Evolutionary conservation across 2,329 filamentous ascomycete species (phyloP).

Genomic region (Periconia digitata): DNA sequence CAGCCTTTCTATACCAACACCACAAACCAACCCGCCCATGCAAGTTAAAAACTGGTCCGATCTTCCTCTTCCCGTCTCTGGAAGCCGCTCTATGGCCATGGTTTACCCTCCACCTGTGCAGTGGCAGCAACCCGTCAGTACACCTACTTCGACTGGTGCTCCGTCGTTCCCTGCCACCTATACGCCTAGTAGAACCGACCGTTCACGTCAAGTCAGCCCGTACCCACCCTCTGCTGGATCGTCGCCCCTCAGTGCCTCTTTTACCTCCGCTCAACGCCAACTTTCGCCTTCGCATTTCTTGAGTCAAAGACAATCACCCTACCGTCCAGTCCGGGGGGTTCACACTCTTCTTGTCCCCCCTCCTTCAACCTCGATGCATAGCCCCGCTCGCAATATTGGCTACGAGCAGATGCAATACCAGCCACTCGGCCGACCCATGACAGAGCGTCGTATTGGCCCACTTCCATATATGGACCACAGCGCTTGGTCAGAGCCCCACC

Average conservation of each 20-base stretch:
- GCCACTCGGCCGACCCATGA: conserved; percentile 49
- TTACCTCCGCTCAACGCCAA: conserved; percentile 64
- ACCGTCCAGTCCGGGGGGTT: conserved; percentile 85
- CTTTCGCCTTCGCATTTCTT: conserved; percentile 87
- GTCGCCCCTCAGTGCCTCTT: conserved; percentile 72
- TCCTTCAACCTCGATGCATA: conserved; percentile 74
- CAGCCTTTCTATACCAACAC: conserved; percentile 67
- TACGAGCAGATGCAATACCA: conserved; percentile 56
- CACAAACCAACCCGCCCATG: conserved; percentile 30
- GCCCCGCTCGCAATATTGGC: conserved; percentile 46
- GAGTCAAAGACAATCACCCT: conserved; percentile 86
- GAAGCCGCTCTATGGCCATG: conserved; percentile 71
- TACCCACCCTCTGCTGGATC: conserved; percentile 56
- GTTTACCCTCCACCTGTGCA: conserved; percentile 66
- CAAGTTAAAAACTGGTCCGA: conserved; percentile 47
- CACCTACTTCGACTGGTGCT: conserved; percentile 34
- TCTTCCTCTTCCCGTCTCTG: conserved; percentile 53
- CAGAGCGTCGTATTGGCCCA: conserved; percentile 48
- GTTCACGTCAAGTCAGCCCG: conserved; percentile 55
- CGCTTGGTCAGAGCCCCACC: conserved; percentile 41
- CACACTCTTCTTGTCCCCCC: conserved; percentile 90
- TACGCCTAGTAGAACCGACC: conserved; percentile 34
- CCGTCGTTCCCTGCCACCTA: conserved; percentile 29
- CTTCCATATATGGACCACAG: conserved; percentile 48
- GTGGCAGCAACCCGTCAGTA: conserved; percentile 51